These are phyloP conservation scores for Petunia hybrid DNA, from an alignment of 305 asterid species.

Conservation along the genomic window DNA sequence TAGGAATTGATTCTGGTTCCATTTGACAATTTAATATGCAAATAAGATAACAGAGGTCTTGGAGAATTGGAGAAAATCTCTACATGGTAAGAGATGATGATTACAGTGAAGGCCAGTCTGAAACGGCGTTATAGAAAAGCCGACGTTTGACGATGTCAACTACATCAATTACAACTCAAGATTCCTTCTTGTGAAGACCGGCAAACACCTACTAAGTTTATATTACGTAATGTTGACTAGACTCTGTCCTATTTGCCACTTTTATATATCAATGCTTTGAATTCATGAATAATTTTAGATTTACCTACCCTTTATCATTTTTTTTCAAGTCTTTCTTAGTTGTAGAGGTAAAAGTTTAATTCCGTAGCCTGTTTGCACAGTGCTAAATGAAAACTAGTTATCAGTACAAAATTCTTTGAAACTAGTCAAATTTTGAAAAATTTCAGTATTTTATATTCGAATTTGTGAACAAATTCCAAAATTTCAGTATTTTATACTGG, in stretches of 20 bases:
- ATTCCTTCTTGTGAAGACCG: slow-evolving; percentile 23
- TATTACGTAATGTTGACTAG: background rate
- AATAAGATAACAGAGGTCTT: background rate
- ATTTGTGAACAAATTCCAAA: too few species aligned
- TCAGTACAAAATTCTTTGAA: too few species aligned
- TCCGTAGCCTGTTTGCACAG: too few species aligned
- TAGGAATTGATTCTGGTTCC: background rate
- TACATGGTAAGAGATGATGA: background rate
- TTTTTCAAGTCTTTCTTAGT: too few species aligned
- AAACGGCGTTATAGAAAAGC: background rate
- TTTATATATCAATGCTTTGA: background rate
- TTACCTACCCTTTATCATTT: too few species aligned
- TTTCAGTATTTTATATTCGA: too few species aligned
- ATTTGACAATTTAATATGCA: background rate
- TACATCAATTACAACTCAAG: background rate
- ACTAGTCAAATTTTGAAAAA: too few species aligned
- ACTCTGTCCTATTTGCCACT: background rate
- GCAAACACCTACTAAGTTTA: background rate
- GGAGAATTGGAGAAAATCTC: background rate
- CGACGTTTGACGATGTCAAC: background rate
- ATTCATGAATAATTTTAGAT: too few species aligned
- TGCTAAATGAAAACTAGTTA: too few species aligned
- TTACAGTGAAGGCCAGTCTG: background rate
- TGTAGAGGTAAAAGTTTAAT: too few species aligned
- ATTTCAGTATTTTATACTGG: too few species aligned